These are phyloP conservation scores for Mycena polygramma DNA, from an alignment of 768 basidiomycete genomes.

Conservation along the genomic window DNA sequence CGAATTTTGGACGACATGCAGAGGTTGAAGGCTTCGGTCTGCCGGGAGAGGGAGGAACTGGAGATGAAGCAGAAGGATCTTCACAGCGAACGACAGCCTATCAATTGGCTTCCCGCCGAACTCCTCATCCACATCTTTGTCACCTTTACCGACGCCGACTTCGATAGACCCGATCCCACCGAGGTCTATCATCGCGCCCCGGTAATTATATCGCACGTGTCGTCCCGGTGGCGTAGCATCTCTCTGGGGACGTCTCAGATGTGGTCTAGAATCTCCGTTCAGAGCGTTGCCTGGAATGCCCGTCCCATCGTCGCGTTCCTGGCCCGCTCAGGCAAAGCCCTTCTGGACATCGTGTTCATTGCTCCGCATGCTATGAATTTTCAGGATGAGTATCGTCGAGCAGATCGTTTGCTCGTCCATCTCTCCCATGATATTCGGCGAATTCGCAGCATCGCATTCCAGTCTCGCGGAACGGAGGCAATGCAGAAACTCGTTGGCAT, in stretches of 20 bases:
- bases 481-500: constrained; percentile 40
- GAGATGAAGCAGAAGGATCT: constrained; percentile 47
- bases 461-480: constrained; percentile 43
- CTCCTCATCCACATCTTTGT: constrained; percentile 60
- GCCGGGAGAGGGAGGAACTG: constrained; percentile 48
- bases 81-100: constrained; percentile 57
- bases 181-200: constrained; percentile 49
- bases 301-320: constrained; percentile 44
- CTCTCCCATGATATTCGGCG: constrained; percentile 43
- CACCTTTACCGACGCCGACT: constrained; percentile 39
- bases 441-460: constrained; percentile 50
- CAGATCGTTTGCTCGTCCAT: constrained; percentile 42
- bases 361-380: constrained; percentile 28
- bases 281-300: constrained; percentile 41
- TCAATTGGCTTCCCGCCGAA: constrained; percentile 66
- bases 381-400: constrained; percentile 34
- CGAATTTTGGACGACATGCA: constrained; percentile 56
- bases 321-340: constrained; percentile 50
- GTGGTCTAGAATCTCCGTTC: constrained; percentile 58
- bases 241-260: constrained; percentile 57
- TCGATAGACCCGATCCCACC: constrained; percentile 43
- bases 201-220: constrained; percentile 62
- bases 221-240: constrained; percentile 62
- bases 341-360: constrained; percentile 51
- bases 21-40: constrained; percentile 51